A percentile compares a stretch with the other conserved stretches of the same genome.
phyloP scores from a whole-genome alignment of 139 green algal genomes.

The Diplosphaera chodatii region DNA sequence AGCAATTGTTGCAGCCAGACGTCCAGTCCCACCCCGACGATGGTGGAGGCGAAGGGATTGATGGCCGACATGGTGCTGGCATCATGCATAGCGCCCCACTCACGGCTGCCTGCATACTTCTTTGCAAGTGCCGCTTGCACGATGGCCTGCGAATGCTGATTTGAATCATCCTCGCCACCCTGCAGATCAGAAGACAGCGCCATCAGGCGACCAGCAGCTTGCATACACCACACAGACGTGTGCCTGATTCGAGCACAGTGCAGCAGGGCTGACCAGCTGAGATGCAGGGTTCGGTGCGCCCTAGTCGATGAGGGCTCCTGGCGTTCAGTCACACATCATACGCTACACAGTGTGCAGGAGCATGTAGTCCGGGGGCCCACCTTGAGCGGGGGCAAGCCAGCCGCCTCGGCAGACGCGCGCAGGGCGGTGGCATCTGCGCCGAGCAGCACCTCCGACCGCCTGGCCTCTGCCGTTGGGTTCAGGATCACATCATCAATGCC shows the following conservation, averaged over 20 bases:
- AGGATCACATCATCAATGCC: conserved; percentile 90
- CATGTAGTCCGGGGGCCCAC: background rate
- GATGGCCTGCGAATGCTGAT: background rate
- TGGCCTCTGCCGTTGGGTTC: conserved; percentile 37
- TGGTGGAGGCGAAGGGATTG: conserved; percentile 72
- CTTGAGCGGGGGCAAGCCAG: conserved; percentile 13
- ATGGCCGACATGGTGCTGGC: conserved; percentile 55
- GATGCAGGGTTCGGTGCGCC: no score
- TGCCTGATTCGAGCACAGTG: no score
- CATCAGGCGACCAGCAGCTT: no score
- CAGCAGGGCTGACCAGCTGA: no score
- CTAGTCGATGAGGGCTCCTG: no score
- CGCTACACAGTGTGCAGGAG: no score
- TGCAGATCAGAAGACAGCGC: background rate
- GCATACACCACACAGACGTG: no score
- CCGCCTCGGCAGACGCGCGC: conserved; percentile 43
- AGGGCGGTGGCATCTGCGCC: conserved; percentile 53
- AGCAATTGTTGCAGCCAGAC: no score
- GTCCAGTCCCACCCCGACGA: conserved; percentile 63
- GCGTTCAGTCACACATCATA: no score
- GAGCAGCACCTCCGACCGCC: conserved; percentile 41
- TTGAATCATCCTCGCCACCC: background rate
- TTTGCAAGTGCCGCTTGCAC: conserved; percentile 37
- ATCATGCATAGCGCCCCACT: conserved; percentile 30
- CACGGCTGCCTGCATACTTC: conserved; percentile 53